Evolutionary conservation across 192 early-diverging fungal species (phyloP), one percentile per base, ranked within the genome.

Genomic region (Coemansia sp.): DNA sequence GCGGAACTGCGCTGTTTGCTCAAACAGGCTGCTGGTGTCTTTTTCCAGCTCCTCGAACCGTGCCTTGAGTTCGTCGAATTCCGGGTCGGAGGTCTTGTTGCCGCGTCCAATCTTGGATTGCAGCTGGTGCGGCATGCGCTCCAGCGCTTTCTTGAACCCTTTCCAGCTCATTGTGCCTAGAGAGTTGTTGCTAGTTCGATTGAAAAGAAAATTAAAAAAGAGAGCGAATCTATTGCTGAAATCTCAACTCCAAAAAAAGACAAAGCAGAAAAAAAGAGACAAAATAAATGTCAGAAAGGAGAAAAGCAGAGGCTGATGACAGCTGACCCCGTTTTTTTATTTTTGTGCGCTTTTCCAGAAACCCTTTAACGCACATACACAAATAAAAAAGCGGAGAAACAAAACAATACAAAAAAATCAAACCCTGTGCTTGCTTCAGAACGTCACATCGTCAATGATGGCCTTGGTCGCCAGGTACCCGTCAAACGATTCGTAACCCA

Each of bases 81-180:
- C 91, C 55, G 86, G 68, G 73, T 93, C 92, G 14, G 77, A 66
- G 1, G 86, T 87, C 28, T 74, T 85, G 20, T 45, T 60, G 17
- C 68, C 74, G 45, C 86, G 76, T 48, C 91, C 88, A 59, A 86
- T 85, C 61, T 87, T 88, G 58, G 84, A 82, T 33, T 86, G 84
- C 42, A 94, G 71, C 76, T 88, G 87, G 57, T 91, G 89, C 32
- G 93, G 93, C 67, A 94, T 86, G 45, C 93, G 86, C 56, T 85
- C 84, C 45, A 94, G 84, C 58, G 91, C 91, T 80, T 94, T 94
- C 40, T 80, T 76, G 58, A 94, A 87, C 3, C 93, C 93, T 69
- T 90, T 85, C 80, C 82, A 84, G 68, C 79, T 84, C 89, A 92
- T 92, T 65, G 22, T 25, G 22, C 22, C 22, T 0, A 25, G 22